A percentile compares a stretch with the other conserved stretches of the same genome.
These are phyloP conservation scores for Strigomonas oncopelti DNA, from an alignment of 208 protist species.

Conservation along the genomic window DNA sequence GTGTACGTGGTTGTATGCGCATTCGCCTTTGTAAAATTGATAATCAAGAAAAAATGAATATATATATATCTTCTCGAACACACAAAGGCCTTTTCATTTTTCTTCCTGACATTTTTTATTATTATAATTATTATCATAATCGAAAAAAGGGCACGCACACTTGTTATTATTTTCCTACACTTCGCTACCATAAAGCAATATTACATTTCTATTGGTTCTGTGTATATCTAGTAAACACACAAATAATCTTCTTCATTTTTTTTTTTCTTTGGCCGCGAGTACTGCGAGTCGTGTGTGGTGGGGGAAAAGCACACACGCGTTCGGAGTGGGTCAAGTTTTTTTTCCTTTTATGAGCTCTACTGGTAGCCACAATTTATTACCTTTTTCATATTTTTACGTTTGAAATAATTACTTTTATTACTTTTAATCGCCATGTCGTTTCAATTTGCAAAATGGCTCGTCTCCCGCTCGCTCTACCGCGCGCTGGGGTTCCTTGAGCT, in stretches of 20 bases:
- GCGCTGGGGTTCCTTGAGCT: slow-evolving; percentile 12
- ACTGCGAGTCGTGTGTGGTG: not conserved
- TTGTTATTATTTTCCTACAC: too few relatives aligned
- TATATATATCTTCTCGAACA: not conserved
- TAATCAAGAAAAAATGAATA: not conserved
- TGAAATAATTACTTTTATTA: slow-evolving; percentile 12
- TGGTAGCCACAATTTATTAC: not conserved
- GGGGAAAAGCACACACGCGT: not conserved
- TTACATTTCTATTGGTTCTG: too few relatives aligned
- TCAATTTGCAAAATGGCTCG: not conserved
- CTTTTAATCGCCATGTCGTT: slow-evolving; percentile 1
- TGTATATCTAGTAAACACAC: too few relatives aligned
- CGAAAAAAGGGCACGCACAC: too few relatives aligned
- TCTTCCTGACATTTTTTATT: not conserved
- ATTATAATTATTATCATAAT: slow-evolving; percentile 5
- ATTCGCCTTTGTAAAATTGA: too few relatives aligned
- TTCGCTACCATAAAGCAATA: too few relatives aligned
- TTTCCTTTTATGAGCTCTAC: not conserved
- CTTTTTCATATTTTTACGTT: not conserved
- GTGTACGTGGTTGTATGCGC: too few relatives aligned
- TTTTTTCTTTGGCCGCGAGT: not conserved
- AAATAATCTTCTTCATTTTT: not conserved
- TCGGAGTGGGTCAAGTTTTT: not conserved
- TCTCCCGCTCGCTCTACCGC: not conserved
- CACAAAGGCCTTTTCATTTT: not conserved